Conservation (phyloP, 371 early-diverging fungal species). For the Apophysomyces sp. region DNA sequence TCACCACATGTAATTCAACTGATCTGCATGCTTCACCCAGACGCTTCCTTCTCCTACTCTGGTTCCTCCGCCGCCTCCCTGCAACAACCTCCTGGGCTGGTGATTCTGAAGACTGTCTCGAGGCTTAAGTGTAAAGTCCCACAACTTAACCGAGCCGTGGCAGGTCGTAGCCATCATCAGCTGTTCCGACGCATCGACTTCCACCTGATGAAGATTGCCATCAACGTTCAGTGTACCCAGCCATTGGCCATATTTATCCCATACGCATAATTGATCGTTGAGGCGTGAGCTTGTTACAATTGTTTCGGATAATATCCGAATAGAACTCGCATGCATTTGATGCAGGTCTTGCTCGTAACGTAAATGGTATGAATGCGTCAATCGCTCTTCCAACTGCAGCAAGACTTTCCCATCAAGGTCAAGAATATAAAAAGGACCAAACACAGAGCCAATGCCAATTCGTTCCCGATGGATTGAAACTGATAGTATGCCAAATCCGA, state of each 20-base stretch:
- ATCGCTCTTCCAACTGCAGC: neutral
- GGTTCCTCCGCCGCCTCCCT: constrained; percentile 3
- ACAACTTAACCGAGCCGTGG: constrained; percentile 1
- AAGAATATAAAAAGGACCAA: constrained; percentile 5
- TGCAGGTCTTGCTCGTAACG: constrained; percentile 3
- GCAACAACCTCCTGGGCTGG: constrained; percentile 3
- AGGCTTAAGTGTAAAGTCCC: constrained; percentile 6
- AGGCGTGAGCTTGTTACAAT: constrained; percentile 4
- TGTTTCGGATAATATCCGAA: constrained; percentile 1
- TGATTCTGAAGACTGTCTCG: neutral
- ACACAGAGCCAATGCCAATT: constrained; percentile 3
- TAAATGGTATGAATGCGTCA: neutral
- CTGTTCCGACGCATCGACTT: neutral
- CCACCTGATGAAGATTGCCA: constrained; percentile 4
- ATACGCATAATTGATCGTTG: neutral
- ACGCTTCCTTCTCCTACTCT: constrained; percentile 7
- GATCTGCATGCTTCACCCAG: constrained; percentile 8
- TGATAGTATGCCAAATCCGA: neutral
- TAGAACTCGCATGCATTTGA: constrained; percentile 1
- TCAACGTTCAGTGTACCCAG: neutral
- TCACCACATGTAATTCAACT: constrained; percentile 4
- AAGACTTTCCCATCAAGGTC: neutral
- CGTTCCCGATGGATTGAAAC: constrained; percentile 2
- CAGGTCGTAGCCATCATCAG: constrained; percentile 7
- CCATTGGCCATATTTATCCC: neutral